Conservation (phyloP, 371 early-diverging fungal species). For the Lichtheimia hyalospora region DNA sequence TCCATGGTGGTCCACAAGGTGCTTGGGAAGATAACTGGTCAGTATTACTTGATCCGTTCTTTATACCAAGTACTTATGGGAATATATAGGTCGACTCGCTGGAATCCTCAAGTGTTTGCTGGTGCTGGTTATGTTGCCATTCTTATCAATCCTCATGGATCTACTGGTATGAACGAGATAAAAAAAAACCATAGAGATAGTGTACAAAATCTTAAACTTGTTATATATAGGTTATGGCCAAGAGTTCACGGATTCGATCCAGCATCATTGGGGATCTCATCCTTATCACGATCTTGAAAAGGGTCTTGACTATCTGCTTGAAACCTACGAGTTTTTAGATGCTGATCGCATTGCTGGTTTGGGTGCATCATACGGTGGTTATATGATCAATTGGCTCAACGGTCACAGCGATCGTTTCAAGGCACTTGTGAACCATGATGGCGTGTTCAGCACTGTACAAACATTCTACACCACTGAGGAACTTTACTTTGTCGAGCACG, state of each 20-base stretch:
- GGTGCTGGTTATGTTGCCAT: slow-evolving; percentile 76
- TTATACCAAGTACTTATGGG: not conserved
- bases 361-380: slow-evolving; percentile 86
- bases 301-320: slow-evolving; percentile 70
- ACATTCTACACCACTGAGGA: slow-evolving; percentile 80
- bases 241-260: slow-evolving; percentile 71
- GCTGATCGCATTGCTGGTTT: slow-evolving; percentile 60
- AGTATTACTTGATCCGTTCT: slow-evolving; percentile 1
- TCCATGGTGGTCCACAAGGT: slow-evolving; percentile 88
- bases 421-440: slow-evolving; percentile 83
- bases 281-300: slow-evolving; percentile 76
- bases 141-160: slow-evolving; percentile 80
- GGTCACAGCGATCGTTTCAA: slow-evolving; percentile 62
- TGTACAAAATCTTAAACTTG: not conserved
- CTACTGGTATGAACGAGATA: slow-evolving; percentile 52
- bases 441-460: slow-evolving; percentile 69
- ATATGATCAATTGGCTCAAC: slow-evolving; percentile 80
- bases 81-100: slow-evolving; percentile 54
- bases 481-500: slow-evolving; percentile 79
- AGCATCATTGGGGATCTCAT: slow-evolving; percentile 76
- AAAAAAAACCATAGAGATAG: not conserved
- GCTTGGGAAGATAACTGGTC: slow-evolving; percentile 71
- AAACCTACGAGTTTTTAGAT: slow-evolving; percentile 63
- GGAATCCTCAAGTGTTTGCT: slow-evolving; percentile 80
- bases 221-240: slow-evolving; percentile 59